Evolutionary conservation across 805 yeast genomes (phyloP), one percentile per base, ranked within the genome.

Genomic region (Candida manassasensis): DNA sequence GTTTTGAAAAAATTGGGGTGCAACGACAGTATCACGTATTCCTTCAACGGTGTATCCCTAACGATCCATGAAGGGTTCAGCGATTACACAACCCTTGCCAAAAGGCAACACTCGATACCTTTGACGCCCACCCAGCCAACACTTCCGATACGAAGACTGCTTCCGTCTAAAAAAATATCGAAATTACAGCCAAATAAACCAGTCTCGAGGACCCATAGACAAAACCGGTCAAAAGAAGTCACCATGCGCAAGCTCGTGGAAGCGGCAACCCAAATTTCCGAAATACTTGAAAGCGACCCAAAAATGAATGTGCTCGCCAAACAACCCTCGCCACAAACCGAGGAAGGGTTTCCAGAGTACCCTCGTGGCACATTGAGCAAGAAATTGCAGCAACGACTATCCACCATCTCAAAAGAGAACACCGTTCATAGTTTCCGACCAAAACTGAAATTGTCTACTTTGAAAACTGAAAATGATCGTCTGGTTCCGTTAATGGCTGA

Each of bases 1-100:
- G 32, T 52, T 4, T 11, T 53, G 13, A 38, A 45, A 17, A 44
- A 53, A 33, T 10, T 53, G 1, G 38, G 46, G 26, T 19, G 45
- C 4, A 39, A 40, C 27, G 34, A 37, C 9, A 35, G 39, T 18
- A 13, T 37, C 2, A 17, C 29, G 5, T 51, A 51, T 35, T 6
- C 13, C 2, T 50, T 39, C 27, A 36, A 38, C 3, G 54, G 49
- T 1, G 34, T 52, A 3, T n/a, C 27, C 4, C 30, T 53, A 17
- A 28, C 21, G 3, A 40, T 33, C 25, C 18, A 30, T 21, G 53
- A 50, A 24, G 54, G 56, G 11, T 52, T 42, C 33, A 26, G 29
- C 5, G 47, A 45, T n/a, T 53, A 48, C 28, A n/a, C n/a, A n/a
- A n/a, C n/a, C n/a, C n/a, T n/a, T n/a, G n/a, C n/a, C n/a, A n/a